A percentile compares a stretch with the other conserved stretches of the same genome.
phyloP scores from a whole-genome alignment of 2,329 filamentous ascomycete species.

The Didymella pinodella region DNA sequence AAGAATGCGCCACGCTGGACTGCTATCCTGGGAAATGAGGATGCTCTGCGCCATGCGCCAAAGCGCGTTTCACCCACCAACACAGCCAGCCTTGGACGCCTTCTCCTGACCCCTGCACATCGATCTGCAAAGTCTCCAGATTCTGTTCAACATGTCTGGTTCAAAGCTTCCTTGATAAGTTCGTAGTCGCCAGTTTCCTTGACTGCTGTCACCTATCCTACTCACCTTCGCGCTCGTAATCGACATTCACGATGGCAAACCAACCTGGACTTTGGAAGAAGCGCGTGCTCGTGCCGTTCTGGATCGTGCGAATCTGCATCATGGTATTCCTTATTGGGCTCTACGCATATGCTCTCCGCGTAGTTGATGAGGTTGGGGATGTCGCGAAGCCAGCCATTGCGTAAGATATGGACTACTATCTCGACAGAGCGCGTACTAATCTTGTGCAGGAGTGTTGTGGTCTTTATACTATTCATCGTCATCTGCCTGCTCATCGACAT shows the following conservation, averaged over 20 bases:
- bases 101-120: conserved; percentile 31
- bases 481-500: conserved; percentile 48
- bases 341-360: conserved; percentile 37
- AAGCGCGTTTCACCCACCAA: conserved; percentile 34
- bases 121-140: conserved; percentile 15
- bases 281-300: conserved; percentile 50
- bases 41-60: conserved; percentile 21
- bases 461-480: conserved; percentile 46
- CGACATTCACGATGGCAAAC: conserved; percentile 30
- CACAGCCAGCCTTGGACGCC: conserved; percentile 24
- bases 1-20: conserved; percentile 3
- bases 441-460: conserved; percentile 34
- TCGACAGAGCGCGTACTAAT: conserved; percentile 25
- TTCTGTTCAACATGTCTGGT: conserved; percentile 11
- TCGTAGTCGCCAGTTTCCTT: neutral
- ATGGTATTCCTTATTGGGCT: conserved; percentile 45
- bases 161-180: conserved; percentile 7
- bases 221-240: neutral
- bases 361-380: conserved; percentile 28
- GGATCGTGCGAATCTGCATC: conserved; percentile 44
- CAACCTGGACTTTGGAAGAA: conserved; percentile 46
- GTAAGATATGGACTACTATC: conserved; percentile 22
- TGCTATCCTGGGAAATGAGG: conserved; percentile 19
- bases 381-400: conserved; percentile 31
- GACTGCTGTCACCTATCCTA: neutral